These are phyloP conservation scores for Asterochloris sp. DNA, from an alignment of 139 green algal species.

Conservation along the genomic window DNA sequence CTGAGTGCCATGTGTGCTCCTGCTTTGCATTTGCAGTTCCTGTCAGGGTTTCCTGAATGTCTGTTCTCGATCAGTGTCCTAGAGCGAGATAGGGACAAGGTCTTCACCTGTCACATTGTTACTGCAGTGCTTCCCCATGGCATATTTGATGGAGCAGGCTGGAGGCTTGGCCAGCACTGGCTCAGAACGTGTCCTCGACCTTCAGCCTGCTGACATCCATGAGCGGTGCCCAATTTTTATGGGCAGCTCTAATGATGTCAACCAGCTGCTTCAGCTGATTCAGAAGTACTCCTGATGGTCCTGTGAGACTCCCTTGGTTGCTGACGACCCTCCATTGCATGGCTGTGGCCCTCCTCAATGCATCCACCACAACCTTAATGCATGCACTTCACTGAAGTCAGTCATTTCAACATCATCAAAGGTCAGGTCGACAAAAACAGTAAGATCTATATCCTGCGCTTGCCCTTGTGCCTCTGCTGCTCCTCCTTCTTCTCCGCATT, in stretches of 20 bases:
- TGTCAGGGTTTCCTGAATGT: too few relatives aligned
- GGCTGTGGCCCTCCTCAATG: too few relatives aligned
- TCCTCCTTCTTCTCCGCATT: conserved; percentile 43
- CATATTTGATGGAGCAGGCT: conserved; percentile 56
- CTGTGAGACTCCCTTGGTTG: too few relatives aligned
- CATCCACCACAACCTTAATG: too few relatives aligned
- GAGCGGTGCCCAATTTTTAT: conserved; percentile 27
- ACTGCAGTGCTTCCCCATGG: conserved; percentile 59
- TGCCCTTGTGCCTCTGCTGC: neutral
- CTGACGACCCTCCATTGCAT: too few relatives aligned
- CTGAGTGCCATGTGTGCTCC: neutral
- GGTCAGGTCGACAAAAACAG: too few relatives aligned
- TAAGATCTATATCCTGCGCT: neutral
- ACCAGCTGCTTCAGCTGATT: too few relatives aligned
- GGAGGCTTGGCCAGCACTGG: conserved; percentile 44
- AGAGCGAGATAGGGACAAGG: neutral
- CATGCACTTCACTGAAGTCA: too few relatives aligned
- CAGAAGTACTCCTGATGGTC: too few relatives aligned
- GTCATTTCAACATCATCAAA: too few relatives aligned
- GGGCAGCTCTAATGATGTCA: too few relatives aligned
- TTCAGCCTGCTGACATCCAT: conserved; percentile 44
- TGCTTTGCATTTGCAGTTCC: neutral
- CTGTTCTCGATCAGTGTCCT: too few relatives aligned
- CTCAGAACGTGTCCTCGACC: conserved; percentile 39
- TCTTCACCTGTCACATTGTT: neutral